Base-by-base conservation (phyloP, 805 yeast species). In the Lipomyces anomalus region DNA sequence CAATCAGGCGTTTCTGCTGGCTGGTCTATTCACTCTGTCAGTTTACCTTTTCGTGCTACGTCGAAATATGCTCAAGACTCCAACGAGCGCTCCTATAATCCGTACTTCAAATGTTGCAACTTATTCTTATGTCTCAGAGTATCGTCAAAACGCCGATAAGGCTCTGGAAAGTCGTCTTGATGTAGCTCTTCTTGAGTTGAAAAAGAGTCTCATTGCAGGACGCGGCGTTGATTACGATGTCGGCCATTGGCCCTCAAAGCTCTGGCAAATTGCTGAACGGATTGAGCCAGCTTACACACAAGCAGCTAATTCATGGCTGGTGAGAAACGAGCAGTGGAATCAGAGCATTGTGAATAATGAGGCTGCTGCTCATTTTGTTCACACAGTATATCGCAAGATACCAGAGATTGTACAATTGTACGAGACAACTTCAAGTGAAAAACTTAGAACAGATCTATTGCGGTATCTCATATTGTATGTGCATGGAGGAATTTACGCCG, bases 401-500 rank as follows among this genome's bases (percentile, higher is more conserved):
- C 56, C 56, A 3, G 56, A 52, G 22, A 33, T 52, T 20, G 46
- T 51, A 6, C 42, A 37, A 2, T 3, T 46, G 4, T 52, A 52
- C 42, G 18, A 26, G 21, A 28, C 53, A 3, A 36, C 48, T 16
- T 44, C 56, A 13, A 29, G 35, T 9, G 41, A 47, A 7, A 53
- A 34, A n/a, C 29, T 51, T n/a, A 48, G 40, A 33, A 50, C 54
- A 21, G 56, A 52, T 16, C 43, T 52, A 11, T 29, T 52, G 32
- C 37, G 56, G 16, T 52, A 52, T 42, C 45, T 52, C 16, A n/a
- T 52, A 13, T 38, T 52, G 24, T 52, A 52, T 33, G 20, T 52
- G 23, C 39, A 45, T 26, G 56, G 56, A 26, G 56, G 56, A 24
- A 53, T 52, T 11, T 52, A 52, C 33, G 50, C 56, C 24, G 56